Evolutionary conservation across 2,329 filamentous ascomycete species (phyloP), one percentile per base, ranked within the genome.

Genomic region (Pseudogymnoascus sp.): DNA sequence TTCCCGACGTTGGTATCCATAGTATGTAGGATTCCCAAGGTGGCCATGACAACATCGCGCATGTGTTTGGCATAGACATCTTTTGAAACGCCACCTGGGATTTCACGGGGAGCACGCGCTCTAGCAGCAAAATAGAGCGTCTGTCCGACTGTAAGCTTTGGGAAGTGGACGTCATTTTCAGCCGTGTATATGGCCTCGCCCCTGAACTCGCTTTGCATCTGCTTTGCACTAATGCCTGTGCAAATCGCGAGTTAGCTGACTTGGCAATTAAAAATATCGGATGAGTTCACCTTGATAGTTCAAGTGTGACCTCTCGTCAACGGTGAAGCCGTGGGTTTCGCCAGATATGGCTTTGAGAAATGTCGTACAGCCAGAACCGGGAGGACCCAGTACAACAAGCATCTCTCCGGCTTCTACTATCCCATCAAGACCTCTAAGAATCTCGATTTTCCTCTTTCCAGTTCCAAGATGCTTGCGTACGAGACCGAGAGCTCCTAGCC

Each of bases 131-230:
- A 96, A 0, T 84, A 87, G 0, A 96, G 82, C 0, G 93, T 96
- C 73, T 96, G 91, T 62, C 90, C 89, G 2, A 96, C 93, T 0
- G 91, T 95, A 23, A 97, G 80, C 0, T 90, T 95, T 0, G 92
- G 72, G 50, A 92, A 88, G 69, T 96, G 91, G 21, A 93, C 81
- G 69, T 96, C 92, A 67, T 96, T 91, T 73, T 93, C 90, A 69
- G 90, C 86, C 71, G 91, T 93, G 78, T 96, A 96, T 4, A 93
- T 87, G 0, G 89, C 88, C 76, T 96, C 90, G 60, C 90, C 90
- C 64, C 82, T 81, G 68, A 85, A 88, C 68, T 85, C 78, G 64
- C 78, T 78, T 40, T 78, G 76, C 79, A 86, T 86, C 62, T 79
- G 72, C 59, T 75, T 71, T 28, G 44, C 23, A 50, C 44, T 50